A percentile compares a stretch with the other conserved stretches of the same genome.
Conservation (phyloP, 306 rosid species). For the Trifolium subterraneum region DNA sequence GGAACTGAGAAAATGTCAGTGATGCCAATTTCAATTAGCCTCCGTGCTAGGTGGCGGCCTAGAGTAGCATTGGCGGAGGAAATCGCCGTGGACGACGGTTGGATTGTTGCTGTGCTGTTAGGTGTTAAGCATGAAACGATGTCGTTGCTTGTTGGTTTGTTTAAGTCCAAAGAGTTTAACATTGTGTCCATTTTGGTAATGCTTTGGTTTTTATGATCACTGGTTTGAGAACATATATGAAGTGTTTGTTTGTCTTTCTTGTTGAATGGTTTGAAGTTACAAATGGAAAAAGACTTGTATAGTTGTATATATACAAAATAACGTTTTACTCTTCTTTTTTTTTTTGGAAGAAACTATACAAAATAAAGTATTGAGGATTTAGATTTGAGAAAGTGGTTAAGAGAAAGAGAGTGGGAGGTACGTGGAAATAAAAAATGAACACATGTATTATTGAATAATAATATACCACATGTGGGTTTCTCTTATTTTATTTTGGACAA, state of each 20-base stretch:
- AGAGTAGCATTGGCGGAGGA: constrained; percentile 61
- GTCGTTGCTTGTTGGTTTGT: constrained; percentile 53
- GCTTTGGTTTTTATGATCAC: too few relatives aligned
- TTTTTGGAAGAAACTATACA: background rate
- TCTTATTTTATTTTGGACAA: too few relatives aligned
- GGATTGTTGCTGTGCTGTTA: constrained; percentile 42
- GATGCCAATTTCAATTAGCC: constrained; percentile 76
- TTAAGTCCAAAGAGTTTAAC: constrained; percentile 53
- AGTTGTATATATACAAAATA: background rate
- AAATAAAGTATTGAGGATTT: background rate
- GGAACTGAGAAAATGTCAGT: constrained; percentile 90
- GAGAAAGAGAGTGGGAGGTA: background rate
- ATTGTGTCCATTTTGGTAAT: constrained; percentile 62
- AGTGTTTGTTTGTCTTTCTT: too few relatives aligned
- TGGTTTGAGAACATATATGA: too few relatives aligned
- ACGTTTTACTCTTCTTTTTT: too few relatives aligned
- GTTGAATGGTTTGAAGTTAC: background rate
- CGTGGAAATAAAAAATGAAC: background rate
- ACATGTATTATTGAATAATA: background rate
- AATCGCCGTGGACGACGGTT: constrained; percentile 14
- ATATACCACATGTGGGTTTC: background rate
- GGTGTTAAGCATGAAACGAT: constrained; percentile 36
- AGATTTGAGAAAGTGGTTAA: background rate
- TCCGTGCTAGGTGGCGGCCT: constrained; percentile 88
- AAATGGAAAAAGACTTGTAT: background rate